A percentile compares a stretch with the other conserved stretches of the same genome.
These are phyloP conservation scores for Hypoxylon sp. DNA, from an alignment of 2,329 filamentous ascomycete genomes.

Conservation along the genomic window DNA sequence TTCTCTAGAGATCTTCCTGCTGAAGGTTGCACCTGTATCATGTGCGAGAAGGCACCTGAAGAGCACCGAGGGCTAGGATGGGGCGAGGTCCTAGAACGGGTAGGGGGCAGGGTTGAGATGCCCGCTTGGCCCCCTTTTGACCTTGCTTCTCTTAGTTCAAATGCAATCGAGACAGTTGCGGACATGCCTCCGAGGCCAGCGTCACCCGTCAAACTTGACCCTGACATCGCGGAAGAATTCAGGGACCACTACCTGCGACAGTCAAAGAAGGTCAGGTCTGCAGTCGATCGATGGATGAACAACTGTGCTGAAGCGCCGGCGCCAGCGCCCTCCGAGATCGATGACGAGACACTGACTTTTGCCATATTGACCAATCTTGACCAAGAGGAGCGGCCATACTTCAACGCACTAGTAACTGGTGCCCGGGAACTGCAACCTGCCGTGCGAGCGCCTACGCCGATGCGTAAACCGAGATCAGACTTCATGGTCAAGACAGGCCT, in stretches of 20 bases:
- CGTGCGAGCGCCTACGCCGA: conserved; percentile 76
- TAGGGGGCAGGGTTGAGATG: conserved; percentile 87
- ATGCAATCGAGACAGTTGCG: conserved; percentile 73
- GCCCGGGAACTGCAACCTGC: conserved; percentile 68
- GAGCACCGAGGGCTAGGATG: conserved; percentile 84
- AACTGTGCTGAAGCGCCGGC: conserved; percentile 80
- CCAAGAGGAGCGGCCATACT: conserved; percentile 79
- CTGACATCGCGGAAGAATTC: conserved; percentile 94
- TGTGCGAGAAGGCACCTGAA: conserved; percentile 76
- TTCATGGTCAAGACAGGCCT: conserved; percentile 80
- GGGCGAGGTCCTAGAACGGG: conserved; percentile 94
- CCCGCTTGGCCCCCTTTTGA: conserved; percentile 91
- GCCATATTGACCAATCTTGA: conserved; percentile 91
- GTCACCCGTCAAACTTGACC: conserved; percentile 82
- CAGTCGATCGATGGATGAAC: conserved; percentile 90
- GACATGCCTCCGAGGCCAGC: conserved; percentile 68
- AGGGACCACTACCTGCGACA: conserved; percentile 92
- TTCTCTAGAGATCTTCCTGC: conserved; percentile 92
- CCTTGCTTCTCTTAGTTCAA: conserved; percentile 71
- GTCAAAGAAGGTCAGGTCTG: conserved; percentile 90
- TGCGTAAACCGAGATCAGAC: conserved; percentile 74
- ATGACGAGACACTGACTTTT: conserved; percentile 93
- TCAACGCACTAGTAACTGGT: conserved; percentile 81
- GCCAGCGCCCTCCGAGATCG: conserved; percentile 86
- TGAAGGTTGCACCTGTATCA: conserved; percentile 85